These are phyloP conservation scores for Rhizophagus sp. DNA, from an alignment of 192 early-diverging fungal species.

Conservation along the genomic window DNA sequence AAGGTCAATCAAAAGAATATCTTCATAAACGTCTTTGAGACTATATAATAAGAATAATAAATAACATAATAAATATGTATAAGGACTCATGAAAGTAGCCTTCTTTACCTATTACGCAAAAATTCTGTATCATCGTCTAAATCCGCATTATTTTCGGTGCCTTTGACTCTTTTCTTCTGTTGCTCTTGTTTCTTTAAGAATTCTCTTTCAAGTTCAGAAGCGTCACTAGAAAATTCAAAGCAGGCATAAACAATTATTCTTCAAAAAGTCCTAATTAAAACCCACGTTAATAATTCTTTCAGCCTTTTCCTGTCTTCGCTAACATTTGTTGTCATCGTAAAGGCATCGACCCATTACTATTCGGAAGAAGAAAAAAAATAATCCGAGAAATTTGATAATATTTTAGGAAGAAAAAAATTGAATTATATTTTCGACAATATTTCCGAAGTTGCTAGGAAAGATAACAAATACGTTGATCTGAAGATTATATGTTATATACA, in stretches of 20 bases:
- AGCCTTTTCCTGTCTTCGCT: slow-evolving; percentile 32
- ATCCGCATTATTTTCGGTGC: not conserved
- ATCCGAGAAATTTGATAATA: not conserved
- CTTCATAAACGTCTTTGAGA: slow-evolving; percentile 50
- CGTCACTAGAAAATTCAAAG: slow-evolving; percentile 4
- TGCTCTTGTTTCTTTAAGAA: slow-evolving; percentile 29
- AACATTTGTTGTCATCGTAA: slow-evolving; percentile 33
- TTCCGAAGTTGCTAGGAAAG: not conserved
- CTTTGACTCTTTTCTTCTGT: slow-evolving; percentile 8
- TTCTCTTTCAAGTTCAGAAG: slow-evolving; percentile 27
- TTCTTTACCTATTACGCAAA: slow-evolving; percentile 23
- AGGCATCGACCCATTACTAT: slow-evolving; percentile 22
- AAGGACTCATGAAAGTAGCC: not conserved
- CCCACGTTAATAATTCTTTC: slow-evolving; percentile 25
- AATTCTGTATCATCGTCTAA: slow-evolving; percentile 25
- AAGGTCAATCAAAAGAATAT: slow-evolving; percentile 47
- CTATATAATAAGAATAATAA: slow-evolving; percentile 28
- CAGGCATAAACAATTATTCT: not conserved
- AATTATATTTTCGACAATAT: not conserved
- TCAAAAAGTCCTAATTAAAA: not conserved
- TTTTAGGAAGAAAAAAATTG: not conserved
- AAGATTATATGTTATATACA: not conserved
- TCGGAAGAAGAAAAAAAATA: not conserved
- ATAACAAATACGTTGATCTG: not conserved
- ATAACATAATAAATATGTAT: not conserved